Evolutionary conservation across 257 asterid genomes (phyloP), one percentile per base, ranked within the genome.

Genomic region (Capsicum chinense): DNA sequence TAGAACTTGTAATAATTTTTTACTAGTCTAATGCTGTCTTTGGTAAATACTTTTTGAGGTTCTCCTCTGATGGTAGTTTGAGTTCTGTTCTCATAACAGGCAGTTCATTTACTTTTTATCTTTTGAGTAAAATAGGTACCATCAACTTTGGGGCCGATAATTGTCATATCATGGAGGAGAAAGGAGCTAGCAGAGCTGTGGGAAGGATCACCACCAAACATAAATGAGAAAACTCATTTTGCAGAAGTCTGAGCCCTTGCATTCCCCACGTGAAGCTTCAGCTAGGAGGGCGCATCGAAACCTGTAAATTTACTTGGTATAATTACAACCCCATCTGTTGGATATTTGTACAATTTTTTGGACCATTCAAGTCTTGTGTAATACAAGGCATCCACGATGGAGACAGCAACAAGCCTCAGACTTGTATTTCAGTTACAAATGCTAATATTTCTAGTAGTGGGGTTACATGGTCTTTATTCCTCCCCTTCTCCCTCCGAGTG

Each of bases 141-240:
- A 4, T 92, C 95, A 50, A 95, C 98, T 7, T 83, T 95, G 90
- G 99, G 99, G 19, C 99, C 98, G 3, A 88, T 95, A 26, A 86
- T 96, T 48, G 52, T 92, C 81, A 88, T 93, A 60, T 90, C 98
- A 50, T 96, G 99, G 98, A 87, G 89, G 92, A 92, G 94, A 81
- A 93, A 88, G 83, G 98, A 96, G 71, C 90, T 96, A 17, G 87
- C 85, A 13, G 98, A 94, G 90, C 89, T 96, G 86, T 96, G 98
- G 99, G 99, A 93, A 85, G 98, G 98, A 84, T 84, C 91, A 48
- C 35, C 90, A 1, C 60, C 88, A 78, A 87, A 79, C 87, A 79
- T 81, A 39, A 88, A 87, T 7, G 99, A 94, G 81, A 94, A 95
- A 88, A 86, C 85, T 15, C 97, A 86, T 81, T 69, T 85, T 5